Percentiles rank a stretch among this genome's conserved stretches.
Conservation (phyloP, 768 basidiomycete species). For the Crucibulum laeve region DNA sequence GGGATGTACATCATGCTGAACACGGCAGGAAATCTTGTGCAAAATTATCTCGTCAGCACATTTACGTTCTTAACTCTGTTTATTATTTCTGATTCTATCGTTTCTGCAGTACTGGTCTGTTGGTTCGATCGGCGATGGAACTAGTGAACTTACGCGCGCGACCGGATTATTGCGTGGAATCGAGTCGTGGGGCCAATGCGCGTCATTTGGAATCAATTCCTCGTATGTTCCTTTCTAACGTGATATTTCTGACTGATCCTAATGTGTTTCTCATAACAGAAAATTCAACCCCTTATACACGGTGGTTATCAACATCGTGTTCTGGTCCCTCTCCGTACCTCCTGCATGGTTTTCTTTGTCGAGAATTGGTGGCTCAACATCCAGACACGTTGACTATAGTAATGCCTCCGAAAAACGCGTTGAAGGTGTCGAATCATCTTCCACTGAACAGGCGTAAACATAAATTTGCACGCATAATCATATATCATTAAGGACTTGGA, state of each 20-base stretch:
- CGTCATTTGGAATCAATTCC: slow-evolving; percentile 13
- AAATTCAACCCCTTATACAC: background rate
- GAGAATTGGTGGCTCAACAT: background rate
- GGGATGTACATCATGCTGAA: slow-evolving; percentile 13
- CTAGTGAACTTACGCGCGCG: slow-evolving; percentile 12
- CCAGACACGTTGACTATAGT: background rate
- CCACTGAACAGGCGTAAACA: too few species aligned
- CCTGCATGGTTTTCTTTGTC: background rate
- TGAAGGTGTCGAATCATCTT: too few species aligned
- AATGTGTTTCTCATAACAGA: slow-evolving; percentile 1
- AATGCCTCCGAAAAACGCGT: background rate
- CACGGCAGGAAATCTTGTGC: slow-evolving; percentile 11
- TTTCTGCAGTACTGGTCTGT: slow-evolving; percentile 13
- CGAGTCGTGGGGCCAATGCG: slow-evolving; percentile 14
- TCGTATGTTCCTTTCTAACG: slow-evolving; percentile 10
- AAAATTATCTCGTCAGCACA: slow-evolving; percentile 14
- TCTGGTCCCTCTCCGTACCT: slow-evolving; percentile 1
- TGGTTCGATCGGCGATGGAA: slow-evolving; percentile 6
- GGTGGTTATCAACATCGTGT: slow-evolving; percentile 1
- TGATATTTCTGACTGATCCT: slow-evolving; percentile 1
- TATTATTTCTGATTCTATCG: background rate
- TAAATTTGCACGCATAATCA: too few species aligned
- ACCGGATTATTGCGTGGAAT: slow-evolving; percentile 11
- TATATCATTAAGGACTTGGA: too few species aligned
- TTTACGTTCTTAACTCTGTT: background rate